These are phyloP conservation scores for Vigna angularis DNA, from an alignment of 306 rosid genomes.

Conservation along the genomic window DNA sequence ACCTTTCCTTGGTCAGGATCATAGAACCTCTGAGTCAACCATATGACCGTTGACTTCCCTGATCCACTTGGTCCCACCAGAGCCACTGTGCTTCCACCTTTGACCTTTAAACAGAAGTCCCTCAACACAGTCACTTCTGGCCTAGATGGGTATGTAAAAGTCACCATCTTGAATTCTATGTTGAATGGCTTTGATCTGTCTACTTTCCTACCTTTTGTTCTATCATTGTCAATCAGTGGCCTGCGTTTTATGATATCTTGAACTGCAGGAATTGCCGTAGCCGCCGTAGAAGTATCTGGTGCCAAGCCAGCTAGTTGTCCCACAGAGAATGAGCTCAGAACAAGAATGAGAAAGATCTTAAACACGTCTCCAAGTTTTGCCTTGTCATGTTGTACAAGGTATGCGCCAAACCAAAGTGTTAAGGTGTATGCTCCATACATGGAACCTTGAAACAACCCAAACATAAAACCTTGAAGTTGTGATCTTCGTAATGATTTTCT, in stretches of 20 bases:
- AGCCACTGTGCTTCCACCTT: constrained; percentile 79
- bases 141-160: constrained; percentile 88
- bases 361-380: constrained; percentile 67
- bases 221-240: constrained; percentile 59
- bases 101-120: constrained; percentile 69
- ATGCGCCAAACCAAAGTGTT: constrained; percentile 81
- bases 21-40: constrained; percentile 90
- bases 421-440: constrained; percentile 88
- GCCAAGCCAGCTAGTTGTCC: constrained; percentile 94
- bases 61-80: constrained; percentile 90
- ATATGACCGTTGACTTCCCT: constrained; percentile 88
- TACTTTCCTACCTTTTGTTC: constrained; percentile 55
- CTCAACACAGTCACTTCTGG: constrained; percentile 72
- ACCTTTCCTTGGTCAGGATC: constrained; percentile 89
- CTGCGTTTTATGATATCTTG: constrained; percentile 67
- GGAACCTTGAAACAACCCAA: constrained; percentile 80
- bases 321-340: constrained; percentile 90
- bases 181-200: constrained; percentile 57
- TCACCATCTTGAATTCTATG: constrained; percentile 79
- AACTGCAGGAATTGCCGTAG: constrained; percentile 73
- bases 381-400: constrained; percentile 56
- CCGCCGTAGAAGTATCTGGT: constrained; percentile 85
- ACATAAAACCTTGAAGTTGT: constrained; percentile 71
- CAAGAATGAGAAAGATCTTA: constrained; percentile 89
- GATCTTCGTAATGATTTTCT: constrained; percentile 65